These are phyloP conservation scores for Craterostigma plantagineum DNA, from an alignment of 257 asterid species.

Conservation along the genomic window DNA sequence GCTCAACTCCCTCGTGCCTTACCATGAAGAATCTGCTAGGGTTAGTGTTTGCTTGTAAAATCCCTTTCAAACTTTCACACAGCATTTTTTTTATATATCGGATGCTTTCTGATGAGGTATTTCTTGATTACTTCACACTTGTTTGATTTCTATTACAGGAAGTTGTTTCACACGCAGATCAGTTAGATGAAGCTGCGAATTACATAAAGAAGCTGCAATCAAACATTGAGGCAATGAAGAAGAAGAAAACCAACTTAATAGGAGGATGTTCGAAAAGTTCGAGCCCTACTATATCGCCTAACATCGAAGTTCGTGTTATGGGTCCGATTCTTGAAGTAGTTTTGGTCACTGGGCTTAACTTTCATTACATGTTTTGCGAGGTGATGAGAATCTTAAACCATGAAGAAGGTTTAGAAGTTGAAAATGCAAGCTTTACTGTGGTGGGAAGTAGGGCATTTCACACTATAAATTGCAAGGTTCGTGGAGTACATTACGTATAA, in stretches of 20 bases:
- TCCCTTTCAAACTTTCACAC: no score
- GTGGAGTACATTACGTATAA: no score
- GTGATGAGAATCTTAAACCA: constrained; percentile 24
- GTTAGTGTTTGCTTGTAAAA: constrained; percentile 12
- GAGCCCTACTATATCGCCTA: constrained; percentile 16
- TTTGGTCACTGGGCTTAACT: constrained; percentile 24
- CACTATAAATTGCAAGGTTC: constrained; percentile 49
- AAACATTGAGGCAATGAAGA: constrained; percentile 39
- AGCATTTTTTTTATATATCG: no score
- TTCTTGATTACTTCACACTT: no score
- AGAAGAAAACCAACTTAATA: constrained; percentile 19
- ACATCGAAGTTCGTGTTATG: constrained; percentile 26
- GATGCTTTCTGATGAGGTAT: no score
- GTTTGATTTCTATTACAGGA: constrained; percentile 16
- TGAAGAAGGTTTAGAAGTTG: constrained; percentile 46
- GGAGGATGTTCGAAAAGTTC: constrained; percentile 1
- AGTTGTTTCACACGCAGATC: constrained; percentile 34
- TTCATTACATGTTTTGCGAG: constrained; percentile 34
- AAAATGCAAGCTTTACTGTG: constrained; percentile 23
- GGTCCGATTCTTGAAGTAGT: constrained; percentile 32
- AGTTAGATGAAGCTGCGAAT: constrained; percentile 37
- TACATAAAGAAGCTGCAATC: constrained; percentile 35
- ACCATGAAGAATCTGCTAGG: constrained; percentile 16
- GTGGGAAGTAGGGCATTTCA: constrained; percentile 27
- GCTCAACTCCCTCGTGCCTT: constrained; percentile 46